Evolutionary conservation across 2,329 filamentous ascomycete species (phyloP).

Genomic region (Lasiodiplodia sp.): DNA sequence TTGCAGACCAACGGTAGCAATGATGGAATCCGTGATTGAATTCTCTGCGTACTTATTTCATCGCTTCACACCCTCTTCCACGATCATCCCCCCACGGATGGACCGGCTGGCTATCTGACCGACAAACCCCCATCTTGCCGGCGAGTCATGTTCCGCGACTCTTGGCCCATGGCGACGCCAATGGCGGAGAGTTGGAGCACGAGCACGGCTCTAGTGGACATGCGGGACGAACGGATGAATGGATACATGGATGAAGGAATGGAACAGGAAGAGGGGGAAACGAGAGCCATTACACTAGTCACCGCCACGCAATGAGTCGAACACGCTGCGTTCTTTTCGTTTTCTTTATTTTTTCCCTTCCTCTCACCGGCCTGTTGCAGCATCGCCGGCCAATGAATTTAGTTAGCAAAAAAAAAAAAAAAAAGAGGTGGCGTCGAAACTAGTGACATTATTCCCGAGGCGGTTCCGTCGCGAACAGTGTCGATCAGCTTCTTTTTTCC

Average conservation of each 20-base stretch:
- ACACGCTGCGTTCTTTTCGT: neutral
- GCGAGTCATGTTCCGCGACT: too few relatives aligned
- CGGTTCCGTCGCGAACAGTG: neutral
- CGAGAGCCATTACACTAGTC: neutral
- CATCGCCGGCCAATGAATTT: neutral
- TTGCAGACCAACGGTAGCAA: too few relatives aligned
- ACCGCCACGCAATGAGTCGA: neutral
- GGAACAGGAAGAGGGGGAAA: neutral
- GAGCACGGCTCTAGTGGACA: neutral
- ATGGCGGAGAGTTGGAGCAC: too few relatives aligned
- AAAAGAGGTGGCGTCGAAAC: neutral
- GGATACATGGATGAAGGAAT: neutral
- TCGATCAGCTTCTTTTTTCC: neutral
- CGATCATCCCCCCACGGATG: too few relatives aligned
- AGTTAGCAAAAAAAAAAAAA: neutral
- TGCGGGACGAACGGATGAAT: neutral
- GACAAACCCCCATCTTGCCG: too few relatives aligned
- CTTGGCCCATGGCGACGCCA: too few relatives aligned
- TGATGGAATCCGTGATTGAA: too few relatives aligned
- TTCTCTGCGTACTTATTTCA: too few relatives aligned
- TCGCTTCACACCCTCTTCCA: too few relatives aligned
- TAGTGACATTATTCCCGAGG: neutral
- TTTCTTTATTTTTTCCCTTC: neutral
- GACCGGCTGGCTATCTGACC: too few relatives aligned
- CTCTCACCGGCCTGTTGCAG: neutral